phyloP scores from a whole-genome alignment of 2,329 filamentous ascomycete species.

The Zalaria sp. region DNA sequence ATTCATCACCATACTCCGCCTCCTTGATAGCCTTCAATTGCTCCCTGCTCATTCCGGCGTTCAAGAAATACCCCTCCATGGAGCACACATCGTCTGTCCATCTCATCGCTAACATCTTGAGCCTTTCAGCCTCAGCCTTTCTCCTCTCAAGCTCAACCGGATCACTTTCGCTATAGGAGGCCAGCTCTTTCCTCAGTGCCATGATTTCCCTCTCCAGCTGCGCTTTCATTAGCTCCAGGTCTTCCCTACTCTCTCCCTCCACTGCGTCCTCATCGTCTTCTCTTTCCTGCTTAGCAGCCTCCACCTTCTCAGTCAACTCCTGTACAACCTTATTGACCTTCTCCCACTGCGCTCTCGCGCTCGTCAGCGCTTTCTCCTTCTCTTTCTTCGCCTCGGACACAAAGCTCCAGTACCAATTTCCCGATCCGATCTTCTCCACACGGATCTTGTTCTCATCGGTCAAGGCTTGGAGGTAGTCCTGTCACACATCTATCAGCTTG shows the following conservation, averaged over 20 bases:
- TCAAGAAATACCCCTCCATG: constrained; percentile 31
- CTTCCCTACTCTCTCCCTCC: constrained; percentile 19
- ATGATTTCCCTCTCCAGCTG: constrained; percentile 23
- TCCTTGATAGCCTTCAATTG: constrained; percentile 27
- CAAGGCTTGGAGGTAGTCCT: constrained; percentile 48
- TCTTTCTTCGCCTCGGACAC: constrained; percentile 40
- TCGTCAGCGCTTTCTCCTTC: constrained; percentile 23
- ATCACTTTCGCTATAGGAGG: constrained; percentile 31
- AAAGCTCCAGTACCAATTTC: constrained; percentile 62
- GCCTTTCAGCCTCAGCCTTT: constrained; percentile 15
- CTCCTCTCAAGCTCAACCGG: constrained; percentile 30
- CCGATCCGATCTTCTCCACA: constrained; percentile 56
- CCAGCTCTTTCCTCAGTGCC: constrained; percentile 25
- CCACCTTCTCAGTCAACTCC: constrained; percentile 27
- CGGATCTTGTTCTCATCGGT: constrained; percentile 47
- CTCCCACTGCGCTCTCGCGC: constrained; percentile 22
- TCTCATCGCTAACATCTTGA: constrained; percentile 19
- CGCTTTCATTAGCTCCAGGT: constrained; percentile 21
- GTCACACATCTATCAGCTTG: no score
- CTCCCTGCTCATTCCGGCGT: constrained; percentile 25
- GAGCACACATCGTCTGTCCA: constrained; percentile 30
- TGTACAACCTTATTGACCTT: constrained; percentile 19
- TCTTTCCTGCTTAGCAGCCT: constrained; percentile 22
- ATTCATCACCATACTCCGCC: constrained; percentile 39
- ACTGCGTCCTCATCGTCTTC: constrained; percentile 22